These are phyloP conservation scores for Phytopythium boreale DNA, from an alignment of 352 stramenopile genomes.

Conservation along the genomic window DNA sequence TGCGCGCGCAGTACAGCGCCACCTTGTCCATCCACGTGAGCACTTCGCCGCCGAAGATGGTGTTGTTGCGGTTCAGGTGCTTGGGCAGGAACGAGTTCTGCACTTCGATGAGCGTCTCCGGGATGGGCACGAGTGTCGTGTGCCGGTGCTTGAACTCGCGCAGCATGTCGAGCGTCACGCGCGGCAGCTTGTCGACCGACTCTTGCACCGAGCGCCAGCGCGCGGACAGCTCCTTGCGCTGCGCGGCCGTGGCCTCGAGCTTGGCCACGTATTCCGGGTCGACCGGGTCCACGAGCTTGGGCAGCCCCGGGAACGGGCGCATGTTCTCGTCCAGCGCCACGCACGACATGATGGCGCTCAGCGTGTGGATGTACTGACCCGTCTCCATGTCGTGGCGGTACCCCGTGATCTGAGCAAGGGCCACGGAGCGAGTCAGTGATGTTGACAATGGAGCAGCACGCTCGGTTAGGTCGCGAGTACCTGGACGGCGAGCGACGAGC, in stretches of 20 bases:
- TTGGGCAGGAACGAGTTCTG: slow-evolving; percentile 74
- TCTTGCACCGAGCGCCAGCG: slow-evolving; percentile 66
- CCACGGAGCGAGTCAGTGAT: not conserved
- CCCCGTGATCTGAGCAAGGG: slow-evolving; percentile 40
- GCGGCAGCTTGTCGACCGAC: slow-evolving; percentile 57
- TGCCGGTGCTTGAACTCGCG: slow-evolving; percentile 34
- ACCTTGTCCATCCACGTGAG: slow-evolving; percentile 72
- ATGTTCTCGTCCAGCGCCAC: slow-evolving; percentile 67
- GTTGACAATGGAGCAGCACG: not conserved
- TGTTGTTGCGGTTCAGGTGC: slow-evolving; percentile 75
- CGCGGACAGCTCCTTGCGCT: slow-evolving; percentile 59
- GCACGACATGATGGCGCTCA: slow-evolving; percentile 71
- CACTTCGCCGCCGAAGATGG: slow-evolving; percentile 69
- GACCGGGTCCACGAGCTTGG: slow-evolving; percentile 35
- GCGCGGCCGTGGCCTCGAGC: slow-evolving; percentile 48
- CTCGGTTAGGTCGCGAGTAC: not conserved
- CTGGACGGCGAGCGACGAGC: slow-evolving; percentile 50
- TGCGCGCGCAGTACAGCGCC: slow-evolving; percentile 56
- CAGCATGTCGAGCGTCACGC: slow-evolving; percentile 62
- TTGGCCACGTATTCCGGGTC: slow-evolving; percentile 45
- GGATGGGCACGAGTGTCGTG: slow-evolving; percentile 46
- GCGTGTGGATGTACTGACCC: slow-evolving; percentile 60
- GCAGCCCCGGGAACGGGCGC: slow-evolving; percentile 47
- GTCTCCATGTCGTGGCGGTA: slow-evolving; percentile 68
- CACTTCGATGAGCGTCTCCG: slow-evolving; percentile 67